phyloP scores from a whole-genome alignment of 306 rosid genomes.

The Malus sieversii region DNA sequence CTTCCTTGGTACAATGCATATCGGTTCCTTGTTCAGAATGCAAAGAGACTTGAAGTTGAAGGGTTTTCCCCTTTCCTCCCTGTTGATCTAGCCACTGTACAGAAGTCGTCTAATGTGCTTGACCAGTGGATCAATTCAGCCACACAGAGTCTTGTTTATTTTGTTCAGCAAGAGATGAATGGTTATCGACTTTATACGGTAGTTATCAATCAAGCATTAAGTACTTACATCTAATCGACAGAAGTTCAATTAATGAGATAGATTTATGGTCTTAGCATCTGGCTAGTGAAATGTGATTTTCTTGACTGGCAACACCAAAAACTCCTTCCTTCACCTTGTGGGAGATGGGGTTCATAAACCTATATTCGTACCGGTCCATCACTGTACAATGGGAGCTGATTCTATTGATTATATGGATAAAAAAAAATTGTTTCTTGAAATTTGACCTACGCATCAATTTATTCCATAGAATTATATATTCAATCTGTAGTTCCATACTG shows the following conservation, averaged over 20 bases:
- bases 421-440: no score
- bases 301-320: no score
- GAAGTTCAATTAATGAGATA: no score
- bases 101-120: slow-evolving; percentile 70
- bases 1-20: not conserved
- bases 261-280: no score
- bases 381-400: no score
- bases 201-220: not conserved
- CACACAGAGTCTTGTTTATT: slow-evolving; percentile 44
- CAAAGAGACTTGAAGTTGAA: slow-evolving; percentile 48
- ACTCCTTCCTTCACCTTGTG: no score
- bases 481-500: not conserved
- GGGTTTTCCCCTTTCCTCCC: slow-evolving; percentile 58
- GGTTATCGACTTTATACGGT: slow-evolving; percentile 80
- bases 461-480: no score
- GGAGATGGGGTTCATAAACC: no score
- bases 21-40: not conserved
- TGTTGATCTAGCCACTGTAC: slow-evolving; percentile 56
- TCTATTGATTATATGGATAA: no score
- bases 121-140: not conserved
- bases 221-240: not conserved
- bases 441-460: no score
- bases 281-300: no score
- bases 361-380: no score
- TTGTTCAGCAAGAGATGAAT: slow-evolving; percentile 90